Percentiles rank a stretch among this genome's conserved stretches.
phyloP scores from a whole-genome alignment of 1,284 basidiomycete species.

The Ceraceosorus bombacis region DNA sequence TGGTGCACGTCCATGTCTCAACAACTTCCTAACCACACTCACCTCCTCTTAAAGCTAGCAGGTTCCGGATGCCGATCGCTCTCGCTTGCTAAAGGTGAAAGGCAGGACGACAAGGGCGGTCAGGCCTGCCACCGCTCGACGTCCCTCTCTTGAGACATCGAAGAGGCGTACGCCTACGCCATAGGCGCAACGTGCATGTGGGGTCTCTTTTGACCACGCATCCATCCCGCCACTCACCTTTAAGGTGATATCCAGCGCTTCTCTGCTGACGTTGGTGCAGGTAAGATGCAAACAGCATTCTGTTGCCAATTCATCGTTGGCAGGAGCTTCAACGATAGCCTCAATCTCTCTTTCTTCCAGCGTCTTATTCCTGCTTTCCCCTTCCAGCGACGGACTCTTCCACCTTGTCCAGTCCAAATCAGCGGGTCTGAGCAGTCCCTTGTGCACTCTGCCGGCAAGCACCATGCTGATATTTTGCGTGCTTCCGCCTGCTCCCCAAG shows the following conservation, averaged over 20 bases:
- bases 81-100: slow-evolving; percentile 61
- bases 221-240: slow-evolving; percentile 53
- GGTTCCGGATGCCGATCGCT: slow-evolving; percentile 73
- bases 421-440: slow-evolving; percentile 19
- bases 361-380: neutral
- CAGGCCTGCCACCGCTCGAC: too few species aligned
- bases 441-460: slow-evolving; percentile 52
- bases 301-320: slow-evolving; percentile 57
- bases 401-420: neutral
- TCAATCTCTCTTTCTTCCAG: neutral
- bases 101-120: slow-evolving; percentile 8
- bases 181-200: neutral
- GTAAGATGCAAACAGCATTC: slow-evolving; percentile 79
- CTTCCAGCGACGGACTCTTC: neutral
- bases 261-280: slow-evolving; percentile 85
- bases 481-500: slow-evolving; percentile 94
- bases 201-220: neutral
- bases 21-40: too few species aligned
- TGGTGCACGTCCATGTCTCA: too few species aligned
- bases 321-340: neutral
- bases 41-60: slow-evolving; percentile 68
- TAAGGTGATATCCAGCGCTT: slow-evolving; percentile 65
- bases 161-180: too few species aligned
- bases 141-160: too few species aligned
- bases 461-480: slow-evolving; percentile 83